Evolutionary conservation across 495 filamentous ascomycete genomes (phyloP), one percentile per base, ranked within the genome.

Genomic region (Penicillium verhagenii): DNA sequence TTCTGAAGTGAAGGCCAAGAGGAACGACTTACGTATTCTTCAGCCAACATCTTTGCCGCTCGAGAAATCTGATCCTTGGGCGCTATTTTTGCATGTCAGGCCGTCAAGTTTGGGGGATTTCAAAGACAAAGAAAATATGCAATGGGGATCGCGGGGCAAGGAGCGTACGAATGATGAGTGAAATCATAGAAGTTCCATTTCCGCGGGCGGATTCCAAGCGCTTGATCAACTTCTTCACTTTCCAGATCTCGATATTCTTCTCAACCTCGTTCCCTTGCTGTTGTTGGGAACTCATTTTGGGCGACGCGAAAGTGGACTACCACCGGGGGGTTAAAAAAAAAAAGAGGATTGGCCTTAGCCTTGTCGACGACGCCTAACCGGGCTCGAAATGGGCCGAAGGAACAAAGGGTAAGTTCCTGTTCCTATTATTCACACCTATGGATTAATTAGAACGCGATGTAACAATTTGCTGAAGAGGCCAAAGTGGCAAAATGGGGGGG

Each of bases 151-250:
- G 33, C 28, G 25, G 10, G 46, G 31, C n/a, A n/a, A n/a, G 26
- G 7, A 45, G 23, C 88, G 60, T 75, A 93, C 90, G 94, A 64
- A 98, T 98, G 61, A 98, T 97, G 61, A 98, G 83, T 29, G 93
- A 97, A 70, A 98, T 98, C 94, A 97, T 97, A 72, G 86, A 90
- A 54, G 92, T 97, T 76, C 92, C 92, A 80, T 97, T 97, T 71
- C 92, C 92, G 62, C 92, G 78, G 43, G 92, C 92, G 50, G 89
- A 87, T 72, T 96, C 93, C 61, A 96, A 87, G 50, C 92, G 87
- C 78, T 96, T 96, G 75, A 96, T 94, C 60, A 96, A 77, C 78
- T 98, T 97, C 82, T 98, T 98, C 57, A 98, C 86, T 79, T 90
- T 88, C 85, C 85, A 87, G 74, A 89, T 82, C 66, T 82, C 79